Conservation (phyloP, 345 rosid genomes). For the Citrus unshiu region DNA sequence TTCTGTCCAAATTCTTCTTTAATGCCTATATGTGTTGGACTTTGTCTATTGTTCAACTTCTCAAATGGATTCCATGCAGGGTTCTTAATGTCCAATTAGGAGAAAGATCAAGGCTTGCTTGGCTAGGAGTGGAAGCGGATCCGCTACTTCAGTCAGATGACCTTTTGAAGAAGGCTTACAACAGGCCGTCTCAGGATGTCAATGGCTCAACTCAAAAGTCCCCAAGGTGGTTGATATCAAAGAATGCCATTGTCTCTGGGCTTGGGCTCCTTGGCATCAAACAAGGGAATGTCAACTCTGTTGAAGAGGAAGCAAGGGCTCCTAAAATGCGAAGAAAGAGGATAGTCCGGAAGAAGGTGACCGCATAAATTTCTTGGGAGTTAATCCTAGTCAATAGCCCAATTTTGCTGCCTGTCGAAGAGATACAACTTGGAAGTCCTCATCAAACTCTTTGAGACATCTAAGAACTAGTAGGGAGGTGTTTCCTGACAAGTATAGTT, state of each 20-base stretch:
- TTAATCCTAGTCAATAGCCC: not conserved
- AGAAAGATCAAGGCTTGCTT: slow-evolving; percentile 70
- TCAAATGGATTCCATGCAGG: slow-evolving; percentile 35
- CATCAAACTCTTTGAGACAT: not conserved
- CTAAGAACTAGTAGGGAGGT: not conserved
- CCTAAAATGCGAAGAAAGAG: slow-evolving; percentile 77
- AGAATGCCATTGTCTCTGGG: slow-evolving; percentile 71
- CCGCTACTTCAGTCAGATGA: slow-evolving; percentile 70
- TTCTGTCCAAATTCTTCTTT: not conserved
- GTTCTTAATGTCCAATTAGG: slow-evolving; percentile 65
- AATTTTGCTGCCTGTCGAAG: slow-evolving; percentile 21
- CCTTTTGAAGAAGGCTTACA: slow-evolving; percentile 61
- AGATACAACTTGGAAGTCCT: not conserved
- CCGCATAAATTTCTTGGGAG: slow-evolving; percentile 23
- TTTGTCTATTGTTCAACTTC: not conserved
- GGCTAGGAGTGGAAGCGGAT: slow-evolving; percentile 89
- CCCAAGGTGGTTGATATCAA: slow-evolving; percentile 81
- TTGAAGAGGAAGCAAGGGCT: slow-evolving; percentile 40
- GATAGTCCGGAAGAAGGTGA: slow-evolving; percentile 73
- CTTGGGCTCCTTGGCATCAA: slow-evolving; percentile 75
- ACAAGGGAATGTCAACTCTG: slow-evolving; percentile 42
- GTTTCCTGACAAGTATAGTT: not conserved
- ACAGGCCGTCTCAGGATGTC: slow-evolving; percentile 47
- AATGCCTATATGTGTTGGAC: not conserved
- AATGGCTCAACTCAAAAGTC: slow-evolving; percentile 53